Base-by-base conservation (phyloP, 2,329 filamentous ascomycete species). In the Colletotrichum sp. region DNA sequence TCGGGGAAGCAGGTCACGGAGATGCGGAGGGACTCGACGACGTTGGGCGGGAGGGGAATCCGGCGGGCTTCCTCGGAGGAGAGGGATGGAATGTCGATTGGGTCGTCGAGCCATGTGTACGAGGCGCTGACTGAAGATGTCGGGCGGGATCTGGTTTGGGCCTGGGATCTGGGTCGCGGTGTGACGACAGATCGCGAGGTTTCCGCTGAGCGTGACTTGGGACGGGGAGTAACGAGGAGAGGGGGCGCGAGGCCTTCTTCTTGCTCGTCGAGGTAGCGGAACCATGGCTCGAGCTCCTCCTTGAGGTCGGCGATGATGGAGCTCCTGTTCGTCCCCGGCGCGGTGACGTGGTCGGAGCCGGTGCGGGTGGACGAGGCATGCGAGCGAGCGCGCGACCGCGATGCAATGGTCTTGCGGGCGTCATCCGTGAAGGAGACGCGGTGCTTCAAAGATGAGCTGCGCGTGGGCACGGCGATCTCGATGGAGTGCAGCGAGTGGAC, bases 1-100 rank as follows among this genome's bases (percentile, higher is more conserved):
- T 91, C 90, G 0, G 90, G 90, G 77, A 92, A 92, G 78, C 89
- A 91, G 7, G 87, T 84, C 13, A 91, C 87, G 0, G 88, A 90
- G 8, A 91, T 86, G 32, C 88, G 84, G 6, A 92, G 83, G 1
- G 87, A 90, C 74, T 92, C 90, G 55, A 92, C 81, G 4, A 91
- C 85, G 30, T 91, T 87, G 2, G 88, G 86, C 0, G 90, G 89
- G 0, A 92, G 83, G 1, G 88, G 90, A 8, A 92, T 65, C 44
- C 78, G 63, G 76, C 69, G 6, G 70, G 69, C 70, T 25, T 78
- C 77, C 22, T 76, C 77, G 2, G 66, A 65, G 1, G 69, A 72
- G 16, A 71, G 36, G 4, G 77, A 63, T 6, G 70, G 70, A 5
- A 73, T 65, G 62, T 78, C 76, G 65, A 77, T 65, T 4, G 77